phyloP scores from a whole-genome alignment of 1,284 basidiomycete species.

The Ustilago crameri region DNA sequence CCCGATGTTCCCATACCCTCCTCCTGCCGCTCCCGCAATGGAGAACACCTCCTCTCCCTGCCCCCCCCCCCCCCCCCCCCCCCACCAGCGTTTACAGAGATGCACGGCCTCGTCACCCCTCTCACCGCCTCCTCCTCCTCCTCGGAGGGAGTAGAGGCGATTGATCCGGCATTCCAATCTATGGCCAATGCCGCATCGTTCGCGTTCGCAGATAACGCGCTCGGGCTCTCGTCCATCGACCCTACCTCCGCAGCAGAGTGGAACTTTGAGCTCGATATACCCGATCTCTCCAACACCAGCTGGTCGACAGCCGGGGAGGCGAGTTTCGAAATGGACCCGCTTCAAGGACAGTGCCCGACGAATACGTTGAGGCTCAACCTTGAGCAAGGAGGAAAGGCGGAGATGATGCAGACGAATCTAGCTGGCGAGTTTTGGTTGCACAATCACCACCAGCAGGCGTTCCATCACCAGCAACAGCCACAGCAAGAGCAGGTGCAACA shows the following conservation, averaged over 20 bases:
- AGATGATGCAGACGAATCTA: too few species aligned
- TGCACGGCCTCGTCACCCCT: conserved; percentile 28
- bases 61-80: not conserved
- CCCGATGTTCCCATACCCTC: not conserved
- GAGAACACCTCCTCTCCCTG: too few species aligned
- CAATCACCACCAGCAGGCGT: too few species aligned
- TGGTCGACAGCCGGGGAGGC: not conserved
- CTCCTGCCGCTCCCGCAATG: not conserved
- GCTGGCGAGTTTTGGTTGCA: too few species aligned
- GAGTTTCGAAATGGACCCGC: not conserved
- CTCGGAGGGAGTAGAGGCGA: too few species aligned
- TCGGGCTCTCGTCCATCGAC: too few species aligned
- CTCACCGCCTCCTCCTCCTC: conserved; percentile 15
- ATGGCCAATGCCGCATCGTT: too few species aligned
- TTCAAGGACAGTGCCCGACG: not conserved
- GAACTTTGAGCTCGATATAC: conserved; percentile 3
- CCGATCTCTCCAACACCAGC: not conserved
- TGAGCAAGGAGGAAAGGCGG: not conserved
- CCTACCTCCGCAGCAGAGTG: conserved; percentile 1
- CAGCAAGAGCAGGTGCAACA: not conserved
- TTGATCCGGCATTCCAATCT: conserved; percentile 12
- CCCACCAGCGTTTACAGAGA: conserved; percentile 8
- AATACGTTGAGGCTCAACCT: not conserved
- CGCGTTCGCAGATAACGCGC: conserved; percentile 3
- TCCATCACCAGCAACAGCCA: conserved; percentile 4